A percentile compares a stretch with the other conserved stretches of the same genome.
phyloP scores from a whole-genome alignment of 1,139 yeast genomes.

The Taphrina flavorubra region DNA sequence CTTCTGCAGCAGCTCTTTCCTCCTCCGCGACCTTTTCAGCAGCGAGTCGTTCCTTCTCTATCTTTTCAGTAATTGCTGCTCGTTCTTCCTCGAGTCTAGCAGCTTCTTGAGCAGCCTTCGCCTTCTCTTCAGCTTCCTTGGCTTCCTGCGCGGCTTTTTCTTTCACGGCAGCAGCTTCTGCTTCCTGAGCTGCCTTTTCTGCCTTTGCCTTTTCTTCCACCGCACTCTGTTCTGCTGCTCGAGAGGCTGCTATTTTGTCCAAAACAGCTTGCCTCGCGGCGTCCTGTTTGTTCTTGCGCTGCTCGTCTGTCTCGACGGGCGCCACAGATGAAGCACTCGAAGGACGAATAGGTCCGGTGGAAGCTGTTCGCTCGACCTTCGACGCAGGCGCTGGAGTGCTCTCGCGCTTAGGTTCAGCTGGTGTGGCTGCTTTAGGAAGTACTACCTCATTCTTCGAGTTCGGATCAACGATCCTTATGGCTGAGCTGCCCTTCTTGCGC shows the following conservation, averaged over 20 bases:
- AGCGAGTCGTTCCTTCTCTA: slow-evolving; percentile 41
- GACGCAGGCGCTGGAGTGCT: slow-evolving; percentile 14
- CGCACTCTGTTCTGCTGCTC: slow-evolving; percentile 24
- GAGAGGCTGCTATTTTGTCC: slow-evolving; percentile 29
- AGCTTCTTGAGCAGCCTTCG: slow-evolving; percentile 36
- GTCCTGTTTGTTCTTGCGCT: slow-evolving; percentile 31
- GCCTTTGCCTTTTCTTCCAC: slow-evolving; percentile 13
- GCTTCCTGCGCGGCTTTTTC: slow-evolving; percentile 46
- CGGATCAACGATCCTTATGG: slow-evolving; percentile 47
- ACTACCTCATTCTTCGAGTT: slow-evolving; percentile 47
- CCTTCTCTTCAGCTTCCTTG: slow-evolving; percentile 42
- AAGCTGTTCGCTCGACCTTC: slow-evolving; percentile 19
- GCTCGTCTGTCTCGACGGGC: slow-evolving; percentile 28
- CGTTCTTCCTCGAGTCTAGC: slow-evolving; percentile 41
- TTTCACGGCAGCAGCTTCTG: slow-evolving; percentile 46
- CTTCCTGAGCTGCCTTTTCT: slow-evolving; percentile 44
- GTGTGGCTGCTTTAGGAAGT: slow-evolving; percentile 45
- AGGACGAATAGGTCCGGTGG: slow-evolving; percentile 20
- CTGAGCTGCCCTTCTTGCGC: slow-evolving; percentile 45
- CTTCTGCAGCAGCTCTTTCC: slow-evolving; percentile 40
- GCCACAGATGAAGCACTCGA: not conserved
- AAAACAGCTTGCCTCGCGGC: slow-evolving; percentile 32
- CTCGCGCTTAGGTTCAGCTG: slow-evolving; percentile 41
- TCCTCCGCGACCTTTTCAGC: slow-evolving; percentile 28
- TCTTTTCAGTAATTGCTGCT: slow-evolving; percentile 45